Percentiles rank a stretch among this genome's conserved stretches.
phyloP scores from a whole-genome alignment of 192 early-diverging fungal species.

The Linnemannia schmuckeri region DNA sequence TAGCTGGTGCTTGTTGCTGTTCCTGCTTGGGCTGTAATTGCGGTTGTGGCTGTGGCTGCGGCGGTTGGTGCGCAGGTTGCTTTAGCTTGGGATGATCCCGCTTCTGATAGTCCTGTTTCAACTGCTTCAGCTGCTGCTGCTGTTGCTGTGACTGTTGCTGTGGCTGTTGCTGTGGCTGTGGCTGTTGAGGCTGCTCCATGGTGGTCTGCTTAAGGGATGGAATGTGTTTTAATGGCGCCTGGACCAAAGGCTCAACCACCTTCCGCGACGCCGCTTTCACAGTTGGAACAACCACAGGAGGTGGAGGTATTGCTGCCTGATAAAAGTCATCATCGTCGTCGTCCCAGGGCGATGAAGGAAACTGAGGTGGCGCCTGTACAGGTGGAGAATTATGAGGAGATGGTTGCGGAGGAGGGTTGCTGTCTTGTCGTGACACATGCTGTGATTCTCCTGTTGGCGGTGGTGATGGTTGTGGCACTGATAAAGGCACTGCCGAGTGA shows the following conservation, averaged over 20 bases:
- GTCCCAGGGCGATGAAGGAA: neutral
- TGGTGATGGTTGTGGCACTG: neutral
- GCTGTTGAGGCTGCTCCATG: neutral
- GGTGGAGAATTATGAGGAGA: neutral
- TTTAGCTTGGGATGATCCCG: conserved; percentile 15
- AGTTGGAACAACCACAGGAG: neutral
- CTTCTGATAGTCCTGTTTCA: neutral
- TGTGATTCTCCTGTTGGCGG: neutral
- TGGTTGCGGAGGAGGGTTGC: neutral
- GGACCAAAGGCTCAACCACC: neutral
- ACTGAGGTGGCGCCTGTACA: neutral
- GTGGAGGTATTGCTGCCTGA: neutral
- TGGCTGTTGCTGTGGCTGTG: neutral
- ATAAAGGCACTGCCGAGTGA: neutral
- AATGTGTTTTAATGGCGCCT: neutral
- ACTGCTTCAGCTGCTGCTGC: neutral
- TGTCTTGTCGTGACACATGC: neutral
- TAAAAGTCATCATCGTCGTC: conserved; percentile 12
- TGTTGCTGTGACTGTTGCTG: neutral
- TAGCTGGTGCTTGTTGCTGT: neutral
- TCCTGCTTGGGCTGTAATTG: conserved; percentile 5
- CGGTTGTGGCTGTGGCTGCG: neutral
- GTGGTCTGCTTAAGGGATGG: neutral
- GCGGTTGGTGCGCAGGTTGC: conserved; percentile 12
- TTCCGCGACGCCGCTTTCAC: neutral